A percentile compares a stretch with the other conserved stretches of the same genome.
Evolutionary conservation across 106 monocot genomes (phyloP).

Genomic region (Platanthera zijinensis): DNA sequence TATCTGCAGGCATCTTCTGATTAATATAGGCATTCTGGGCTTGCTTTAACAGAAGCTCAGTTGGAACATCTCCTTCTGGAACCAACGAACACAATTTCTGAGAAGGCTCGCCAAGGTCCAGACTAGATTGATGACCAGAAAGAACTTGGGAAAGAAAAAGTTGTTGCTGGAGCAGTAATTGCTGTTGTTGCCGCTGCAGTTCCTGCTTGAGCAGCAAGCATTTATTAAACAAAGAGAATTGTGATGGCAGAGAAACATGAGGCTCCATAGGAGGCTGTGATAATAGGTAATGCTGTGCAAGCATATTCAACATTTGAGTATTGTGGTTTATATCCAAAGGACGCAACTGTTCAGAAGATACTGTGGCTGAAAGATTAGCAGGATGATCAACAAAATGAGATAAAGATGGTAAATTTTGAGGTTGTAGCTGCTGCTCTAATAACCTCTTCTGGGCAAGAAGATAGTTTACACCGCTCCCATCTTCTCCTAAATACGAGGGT

Average conservation of each 20-base stretch:
- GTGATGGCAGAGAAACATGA: slow-evolving; percentile 33
- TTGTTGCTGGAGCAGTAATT: slow-evolving; percentile 26
- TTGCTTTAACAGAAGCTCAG: slow-evolving; percentile 23
- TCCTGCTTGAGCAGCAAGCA: slow-evolving; percentile 53
- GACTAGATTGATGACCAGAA: slow-evolving; percentile 36
- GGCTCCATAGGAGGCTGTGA: slow-evolving; percentile 54
- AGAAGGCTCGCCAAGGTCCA: slow-evolving; percentile 32
- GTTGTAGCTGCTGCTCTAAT: slow-evolving; percentile 33
- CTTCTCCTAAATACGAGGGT: slow-evolving; percentile 23
- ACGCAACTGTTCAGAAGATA: slow-evolving; percentile 41
- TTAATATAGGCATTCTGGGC: slow-evolving; percentile 28
- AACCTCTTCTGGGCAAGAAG: slow-evolving; percentile 40
- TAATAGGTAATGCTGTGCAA: slow-evolving; percentile 65
- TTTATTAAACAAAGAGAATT: slow-evolving; percentile 49
- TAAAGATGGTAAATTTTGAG: slow-evolving; percentile 25
- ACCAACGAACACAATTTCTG: slow-evolving; percentile 17
- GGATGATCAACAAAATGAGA: slow-evolving; percentile 28
- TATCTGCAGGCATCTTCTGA: slow-evolving; percentile 19
- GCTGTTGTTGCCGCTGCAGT: slow-evolving; percentile 27
- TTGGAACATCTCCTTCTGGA: slow-evolving; percentile 22
- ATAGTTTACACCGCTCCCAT: slow-evolving; percentile 38
- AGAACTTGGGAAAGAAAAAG: slow-evolving; percentile 58
- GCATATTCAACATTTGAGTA: slow-evolving; percentile 42
- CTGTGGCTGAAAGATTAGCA: slow-evolving; percentile 22
- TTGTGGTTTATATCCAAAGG: slow-evolving; percentile 54